Base-by-base conservation (phyloP, 1,284 basidiomycete species). In the Tausonia pullulans region DNA sequence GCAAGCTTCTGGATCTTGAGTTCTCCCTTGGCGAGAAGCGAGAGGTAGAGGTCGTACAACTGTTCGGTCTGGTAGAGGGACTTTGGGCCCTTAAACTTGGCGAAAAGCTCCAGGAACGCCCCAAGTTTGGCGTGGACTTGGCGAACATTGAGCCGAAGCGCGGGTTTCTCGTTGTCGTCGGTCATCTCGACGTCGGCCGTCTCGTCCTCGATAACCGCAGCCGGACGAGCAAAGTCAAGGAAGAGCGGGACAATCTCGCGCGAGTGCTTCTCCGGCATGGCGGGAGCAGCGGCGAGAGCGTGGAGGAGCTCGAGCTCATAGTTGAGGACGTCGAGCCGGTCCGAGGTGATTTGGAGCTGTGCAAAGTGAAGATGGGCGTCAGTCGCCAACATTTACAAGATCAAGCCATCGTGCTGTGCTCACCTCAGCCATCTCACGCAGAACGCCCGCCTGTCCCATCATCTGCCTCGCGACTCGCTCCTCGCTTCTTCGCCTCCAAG, bases 41-140 rank as follows among this genome's bases (percentile, higher is more conserved):
- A 78, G 13, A 83, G 81, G 75, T 95, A 92, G 39, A 91, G 76
- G 0, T 75, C 66, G 65, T 83, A 83, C 14, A 98, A 80, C 0
- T 81, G 81, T 9, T 85, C 81, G 0, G 89, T 83, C 3, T 84
- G 81, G 71, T 84, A 83, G 1, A 96, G 79, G 0, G 90, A 88
- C 75, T 92, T 94, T 9, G 93, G 93, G 72, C 97, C 97, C 70
- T 79, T 79, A 73, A 99, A 90, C 74, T 92, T 94, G 64, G 88
- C 82, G 73, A 98, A 89, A 2, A 98, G 81, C 46, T 84, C 83
- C 41, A 98, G 84, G 85, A 90, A 97, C 2, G 83, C 79, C 16
- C 76, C 79, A 43, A 92, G 81, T 76, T 73, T 74, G 76, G 77
- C 52, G 64, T 77, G 77, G 11, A 74, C 71, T 51, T 72, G 71